Evolutionary conservation across 2,329 filamentous ascomycete species (phyloP).

Genomic region (Ceratocystis alfenasii): DNA sequence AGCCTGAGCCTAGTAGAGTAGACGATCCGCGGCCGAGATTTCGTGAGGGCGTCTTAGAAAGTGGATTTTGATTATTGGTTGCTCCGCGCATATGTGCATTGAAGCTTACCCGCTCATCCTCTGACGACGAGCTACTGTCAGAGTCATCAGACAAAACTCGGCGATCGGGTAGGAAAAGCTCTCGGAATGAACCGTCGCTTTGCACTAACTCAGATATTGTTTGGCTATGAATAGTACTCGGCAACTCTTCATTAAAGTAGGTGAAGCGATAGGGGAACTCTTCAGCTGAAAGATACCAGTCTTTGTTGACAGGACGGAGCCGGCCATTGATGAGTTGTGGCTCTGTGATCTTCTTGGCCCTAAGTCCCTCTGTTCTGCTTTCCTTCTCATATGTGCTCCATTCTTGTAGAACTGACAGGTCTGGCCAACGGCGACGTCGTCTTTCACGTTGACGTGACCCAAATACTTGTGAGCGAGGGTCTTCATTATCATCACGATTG

Average conservation of each 20-base stretch:
- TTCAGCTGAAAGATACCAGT: conserved; percentile 79
- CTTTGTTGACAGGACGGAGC: conserved; percentile 63
- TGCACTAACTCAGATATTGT: conserved; percentile 88
- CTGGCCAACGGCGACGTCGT: conserved; percentile 68
- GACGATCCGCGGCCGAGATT: conserved; percentile 6
- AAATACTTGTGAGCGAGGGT: conserved; percentile 23
- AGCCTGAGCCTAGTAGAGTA: not conserved
- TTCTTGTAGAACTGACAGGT: conserved; percentile 70
- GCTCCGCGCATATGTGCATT: conserved; percentile 21
- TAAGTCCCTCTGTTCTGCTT: conserved; percentile 65
- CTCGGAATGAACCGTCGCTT: conserved; percentile 67
- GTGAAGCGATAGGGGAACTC: conserved; percentile 91
- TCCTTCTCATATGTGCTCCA: conserved; percentile 90
- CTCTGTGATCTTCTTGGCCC: conserved; percentile 85
- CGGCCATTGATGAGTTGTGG: conserved; percentile 85
- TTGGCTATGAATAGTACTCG: conserved; percentile 90
- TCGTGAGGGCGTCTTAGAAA: conserved; percentile 10
- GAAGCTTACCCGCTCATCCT: conserved; percentile 22
- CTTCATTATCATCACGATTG: conserved; percentile 23
- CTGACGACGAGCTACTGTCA: conserved; percentile 35
- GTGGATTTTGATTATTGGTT: conserved; percentile 14
- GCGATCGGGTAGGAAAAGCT: conserved; percentile 84
- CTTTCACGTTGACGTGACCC: conserved; percentile 20
- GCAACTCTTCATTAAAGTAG: conserved; percentile 96
- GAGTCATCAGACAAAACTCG: conserved; percentile 62